Evolutionary conservation across 495 filamentous ascomycete genomes (phyloP), one percentile per base, ranked within the genome.

Genomic region (Daldinia concentrica): DNA sequence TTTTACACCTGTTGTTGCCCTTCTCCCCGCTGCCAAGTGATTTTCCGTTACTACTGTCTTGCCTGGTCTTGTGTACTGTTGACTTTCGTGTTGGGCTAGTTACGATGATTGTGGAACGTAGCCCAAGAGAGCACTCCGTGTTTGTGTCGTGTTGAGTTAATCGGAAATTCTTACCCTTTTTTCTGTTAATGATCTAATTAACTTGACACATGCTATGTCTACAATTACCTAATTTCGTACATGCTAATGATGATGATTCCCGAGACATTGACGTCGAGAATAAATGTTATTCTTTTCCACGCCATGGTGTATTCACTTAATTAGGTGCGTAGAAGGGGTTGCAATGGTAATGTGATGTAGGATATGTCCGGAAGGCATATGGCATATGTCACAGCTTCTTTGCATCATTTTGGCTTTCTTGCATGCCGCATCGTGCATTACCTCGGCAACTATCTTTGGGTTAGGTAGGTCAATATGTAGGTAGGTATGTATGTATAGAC

Each of bases 1-100:
- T 12, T 45, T 65, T 39, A 32, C 55, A 48, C 61, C 22, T 56
- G 32, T 26, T 59, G 36, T 22, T 59, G 27, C 29, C 51, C 15
- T 54, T 2, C 51, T 54, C 26, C 51, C 26, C 26, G 22, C 12
- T 48, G 43, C 43, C 43, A 48, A 48, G 43, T 48, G 43, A 48
- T 30, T 54, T 54, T 54, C 11, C 17, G 54, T 8, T 36, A 36
- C 19, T 57, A 4, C 54, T 57, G 8, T 57, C n/a, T 17, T 57
- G 54, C 15, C 54, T 14, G 54, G 29, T n/a, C 4, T 36, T 37
- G 54, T 57, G 30, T 37, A 19, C 27, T 30, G 8, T 57, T 36
- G 54, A 19, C 30, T 36, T 36, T 32, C 27, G 27, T 54, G 50
- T 30, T 30, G 24, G 30, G 24, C 26, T 54, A 27, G 50, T 29